Percentiles rank a stretch among this genome's conserved stretches.
Evolutionary conservation across 2,329 filamentous ascomycete species (phyloP).

Genomic region (Chrysosporium queenslandicum): DNA sequence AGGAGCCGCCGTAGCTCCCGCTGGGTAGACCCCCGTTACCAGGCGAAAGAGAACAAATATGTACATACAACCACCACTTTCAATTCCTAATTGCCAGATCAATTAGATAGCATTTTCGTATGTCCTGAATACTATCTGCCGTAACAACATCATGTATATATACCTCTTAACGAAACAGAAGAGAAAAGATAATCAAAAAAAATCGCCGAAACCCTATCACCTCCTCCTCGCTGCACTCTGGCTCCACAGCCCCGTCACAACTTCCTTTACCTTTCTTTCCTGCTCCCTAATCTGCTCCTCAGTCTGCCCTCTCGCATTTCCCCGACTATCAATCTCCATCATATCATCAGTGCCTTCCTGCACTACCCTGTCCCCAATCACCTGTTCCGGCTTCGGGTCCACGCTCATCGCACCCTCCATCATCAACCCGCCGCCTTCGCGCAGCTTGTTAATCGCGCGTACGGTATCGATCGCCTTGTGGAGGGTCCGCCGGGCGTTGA

Average conservation of each 20-base stretch:
- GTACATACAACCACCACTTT: too few relatives aligned
- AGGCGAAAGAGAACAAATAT: too few relatives aligned
- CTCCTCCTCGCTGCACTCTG: constrained; percentile 22
- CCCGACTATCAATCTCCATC: constrained; percentile 50
- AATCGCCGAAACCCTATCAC: too few relatives aligned
- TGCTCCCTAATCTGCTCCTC: constrained; percentile 53
- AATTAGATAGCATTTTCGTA: too few relatives aligned
- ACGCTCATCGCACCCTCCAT: constrained; percentile 52
- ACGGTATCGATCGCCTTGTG: constrained; percentile 61
- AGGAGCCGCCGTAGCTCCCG: too few relatives aligned
- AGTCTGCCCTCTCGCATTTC: constrained; percentile 52
- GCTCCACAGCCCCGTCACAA: constrained; percentile 49
- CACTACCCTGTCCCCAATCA: constrained; percentile 36
- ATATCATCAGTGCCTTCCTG: constrained; percentile 21
- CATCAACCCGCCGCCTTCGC: constrained; percentile 52
- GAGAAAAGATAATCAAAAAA: too few relatives aligned
- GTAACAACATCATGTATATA: not conserved
- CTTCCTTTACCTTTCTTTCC: constrained; percentile 50
- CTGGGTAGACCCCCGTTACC: too few relatives aligned
- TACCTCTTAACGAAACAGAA: too few relatives aligned
- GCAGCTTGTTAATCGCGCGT: constrained; percentile 56
- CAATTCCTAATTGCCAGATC: too few relatives aligned
- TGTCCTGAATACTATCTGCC: not conserved
- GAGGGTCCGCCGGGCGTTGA: constrained; percentile 55
- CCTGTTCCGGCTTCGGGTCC: constrained; percentile 44